These are phyloP conservation scores for Ehretia macrophylla DNA, from an alignment of 257 asterid genomes.

Conservation along the genomic window DNA sequence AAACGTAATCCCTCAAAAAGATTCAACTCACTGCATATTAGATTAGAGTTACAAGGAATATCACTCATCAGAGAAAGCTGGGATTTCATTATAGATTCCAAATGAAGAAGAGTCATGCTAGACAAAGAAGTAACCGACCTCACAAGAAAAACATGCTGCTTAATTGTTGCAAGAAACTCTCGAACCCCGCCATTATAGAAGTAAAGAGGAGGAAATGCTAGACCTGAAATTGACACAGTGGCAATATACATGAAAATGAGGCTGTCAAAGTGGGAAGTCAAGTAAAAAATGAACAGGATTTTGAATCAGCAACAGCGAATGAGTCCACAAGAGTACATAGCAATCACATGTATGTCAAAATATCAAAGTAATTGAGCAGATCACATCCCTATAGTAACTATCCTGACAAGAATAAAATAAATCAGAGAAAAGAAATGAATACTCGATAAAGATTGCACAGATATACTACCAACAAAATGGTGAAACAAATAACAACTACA, in stretches of 20 bases:
- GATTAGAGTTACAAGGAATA: too few relatives aligned
- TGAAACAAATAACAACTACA: too few relatives aligned
- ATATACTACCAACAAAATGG: too few relatives aligned
- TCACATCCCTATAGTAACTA: too few relatives aligned
- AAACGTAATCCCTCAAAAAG: too few relatives aligned
- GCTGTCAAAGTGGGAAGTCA: background rate
- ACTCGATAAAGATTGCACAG: too few relatives aligned
- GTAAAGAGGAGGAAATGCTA: conserved; percentile 93
- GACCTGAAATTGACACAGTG: conserved; percentile 49
- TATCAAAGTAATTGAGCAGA: too few relatives aligned
- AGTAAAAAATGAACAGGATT: background rate
- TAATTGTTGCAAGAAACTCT: conserved; percentile 84
- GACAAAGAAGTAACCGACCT: conserved; percentile 45
- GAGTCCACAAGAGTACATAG: background rate
- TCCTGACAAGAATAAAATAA: too few relatives aligned
- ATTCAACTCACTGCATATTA: too few relatives aligned
- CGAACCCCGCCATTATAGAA: conserved; percentile 95
- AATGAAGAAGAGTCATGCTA: background rate
- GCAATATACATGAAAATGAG: background rate
- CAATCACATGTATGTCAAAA: background rate
- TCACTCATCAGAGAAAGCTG: too few relatives aligned
- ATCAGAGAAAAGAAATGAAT: too few relatives aligned
- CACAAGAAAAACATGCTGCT: conserved; percentile 72
- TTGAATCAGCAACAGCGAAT: background rate
- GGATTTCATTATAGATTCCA: too few relatives aligned